Conservation (phyloP, 169 alveolate species). For the Babesia bigemina region DNA sequence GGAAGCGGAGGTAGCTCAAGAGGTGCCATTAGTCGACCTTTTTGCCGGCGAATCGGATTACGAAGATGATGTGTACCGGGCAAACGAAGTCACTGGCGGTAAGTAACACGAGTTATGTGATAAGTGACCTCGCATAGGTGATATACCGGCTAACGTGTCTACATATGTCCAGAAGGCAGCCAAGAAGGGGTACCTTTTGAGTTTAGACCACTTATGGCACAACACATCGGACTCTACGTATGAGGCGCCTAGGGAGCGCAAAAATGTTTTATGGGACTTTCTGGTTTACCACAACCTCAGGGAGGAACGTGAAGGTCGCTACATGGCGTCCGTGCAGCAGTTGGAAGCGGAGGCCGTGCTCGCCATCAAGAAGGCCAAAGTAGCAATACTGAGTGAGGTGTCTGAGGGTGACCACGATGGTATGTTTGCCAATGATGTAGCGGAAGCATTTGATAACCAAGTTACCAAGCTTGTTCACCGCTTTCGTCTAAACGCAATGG, state of each 20-base stretch:
- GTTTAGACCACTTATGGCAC: conserved; percentile 49
- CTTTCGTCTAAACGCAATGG: conserved; percentile 7
- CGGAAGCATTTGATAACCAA: conserved; percentile 7
- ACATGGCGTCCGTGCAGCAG: conserved; percentile 16
- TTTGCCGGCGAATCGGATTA: conserved; percentile 66
- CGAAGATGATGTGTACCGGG: conserved; percentile 51
- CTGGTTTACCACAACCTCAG: conserved; percentile 47
- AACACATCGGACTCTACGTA: conserved; percentile 13
- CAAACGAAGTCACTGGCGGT: conserved; percentile 10
- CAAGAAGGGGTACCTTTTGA: conserved; percentile 19
- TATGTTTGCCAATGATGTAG: conserved; percentile 19
- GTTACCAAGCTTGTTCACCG: conserved; percentile 16
- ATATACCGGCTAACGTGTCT: background rate
- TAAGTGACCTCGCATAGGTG: conserved; percentile 13
- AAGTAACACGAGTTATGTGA: background rate
- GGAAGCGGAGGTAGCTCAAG: background rate
- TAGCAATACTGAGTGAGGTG: conserved; percentile 34
- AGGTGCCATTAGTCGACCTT: conserved; percentile 23
- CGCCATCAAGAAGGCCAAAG: conserved; percentile 40
- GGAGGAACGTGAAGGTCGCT: conserved; percentile 41
- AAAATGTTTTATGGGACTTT: conserved; percentile 65
- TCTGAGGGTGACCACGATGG: conserved; percentile 1
- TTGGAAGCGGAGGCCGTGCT: conserved; percentile 42
- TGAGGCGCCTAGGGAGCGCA: conserved; percentile 21
- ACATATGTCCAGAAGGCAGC: conserved; percentile 1